These are phyloP conservation scores for Krasilnikovozyma curviuscula DNA, from an alignment of 768 basidiomycete genomes.

Conservation along the genomic window DNA sequence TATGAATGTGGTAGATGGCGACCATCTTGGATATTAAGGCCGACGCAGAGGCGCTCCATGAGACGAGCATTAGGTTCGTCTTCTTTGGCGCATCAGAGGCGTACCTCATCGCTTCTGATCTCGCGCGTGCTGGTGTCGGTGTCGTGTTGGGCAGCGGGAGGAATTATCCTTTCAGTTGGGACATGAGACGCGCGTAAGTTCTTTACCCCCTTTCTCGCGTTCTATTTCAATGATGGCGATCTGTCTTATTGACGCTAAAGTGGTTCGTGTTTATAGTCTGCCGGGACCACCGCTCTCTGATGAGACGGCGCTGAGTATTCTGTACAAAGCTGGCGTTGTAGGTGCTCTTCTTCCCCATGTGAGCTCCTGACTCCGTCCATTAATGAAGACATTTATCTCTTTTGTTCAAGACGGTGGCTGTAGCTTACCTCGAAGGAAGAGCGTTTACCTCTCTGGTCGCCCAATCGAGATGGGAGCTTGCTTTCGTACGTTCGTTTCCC, in stretches of 20 bases:
- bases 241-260: background rate
- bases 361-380: no score
- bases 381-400: no score
- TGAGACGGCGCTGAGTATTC: constrained; percentile 38
- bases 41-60: background rate
- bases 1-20: no score
- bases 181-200: constrained; percentile 33
- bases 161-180: constrained; percentile 53
- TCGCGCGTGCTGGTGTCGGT: constrained; percentile 48
- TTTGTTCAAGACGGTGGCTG: background rate
- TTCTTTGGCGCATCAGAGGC: constrained; percentile 42
- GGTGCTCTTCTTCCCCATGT: background rate
- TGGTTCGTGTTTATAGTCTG: constrained; percentile 8
- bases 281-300: constrained; percentile 61
- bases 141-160: constrained; percentile 43
- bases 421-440: background rate
- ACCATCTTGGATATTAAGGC: constrained; percentile 2
- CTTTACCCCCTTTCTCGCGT: no score
- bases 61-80: background rate
- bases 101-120: constrained; percentile 49
- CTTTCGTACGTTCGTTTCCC: background rate
- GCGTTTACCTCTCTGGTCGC: background rate
- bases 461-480: background rate
- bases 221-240: background rate
- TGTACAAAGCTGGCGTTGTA: constrained; percentile 38